These are phyloP conservation scores for Quercus variabilis DNA, from an alignment of 306 rosid genomes.

Conservation along the genomic window DNA sequence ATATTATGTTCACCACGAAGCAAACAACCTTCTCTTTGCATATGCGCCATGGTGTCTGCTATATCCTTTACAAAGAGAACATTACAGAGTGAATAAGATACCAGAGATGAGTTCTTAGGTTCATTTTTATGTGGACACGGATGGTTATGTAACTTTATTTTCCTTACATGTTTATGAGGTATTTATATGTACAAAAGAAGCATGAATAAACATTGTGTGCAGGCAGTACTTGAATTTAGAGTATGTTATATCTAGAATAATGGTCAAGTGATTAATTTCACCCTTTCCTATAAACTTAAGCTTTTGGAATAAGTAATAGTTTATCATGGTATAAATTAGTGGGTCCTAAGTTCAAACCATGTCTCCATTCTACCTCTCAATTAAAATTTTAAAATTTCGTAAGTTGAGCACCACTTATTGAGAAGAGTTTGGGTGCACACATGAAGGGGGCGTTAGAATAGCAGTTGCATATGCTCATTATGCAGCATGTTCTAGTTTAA, in stretches of 20 bases:
- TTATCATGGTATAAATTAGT: too few relatives aligned
- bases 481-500: conserved; percentile 8
- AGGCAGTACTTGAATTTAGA: neutral
- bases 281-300: too few relatives aligned
- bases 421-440: too few relatives aligned
- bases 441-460: too few relatives aligned
- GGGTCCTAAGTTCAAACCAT: too few relatives aligned
- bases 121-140: neutral
- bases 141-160: neutral
- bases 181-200: neutral
- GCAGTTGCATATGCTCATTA: neutral
- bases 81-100: conserved; percentile 23
- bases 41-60: conserved; percentile 82
- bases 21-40: conserved; percentile 85
- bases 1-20: conserved; percentile 96
- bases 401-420: too few relatives aligned
- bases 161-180: neutral
- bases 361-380: too few relatives aligned
- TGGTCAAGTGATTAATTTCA: too few relatives aligned
- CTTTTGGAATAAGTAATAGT: too few relatives aligned
- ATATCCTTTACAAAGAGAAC: conserved; percentile 59
- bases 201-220: neutral
- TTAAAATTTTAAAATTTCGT: too few relatives aligned
- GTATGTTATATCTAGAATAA: neutral
- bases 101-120: neutral